Evolutionary conservation across 108 stramenopile genomes (phyloP).

Genomic region (Seminavis robusta): DNA sequence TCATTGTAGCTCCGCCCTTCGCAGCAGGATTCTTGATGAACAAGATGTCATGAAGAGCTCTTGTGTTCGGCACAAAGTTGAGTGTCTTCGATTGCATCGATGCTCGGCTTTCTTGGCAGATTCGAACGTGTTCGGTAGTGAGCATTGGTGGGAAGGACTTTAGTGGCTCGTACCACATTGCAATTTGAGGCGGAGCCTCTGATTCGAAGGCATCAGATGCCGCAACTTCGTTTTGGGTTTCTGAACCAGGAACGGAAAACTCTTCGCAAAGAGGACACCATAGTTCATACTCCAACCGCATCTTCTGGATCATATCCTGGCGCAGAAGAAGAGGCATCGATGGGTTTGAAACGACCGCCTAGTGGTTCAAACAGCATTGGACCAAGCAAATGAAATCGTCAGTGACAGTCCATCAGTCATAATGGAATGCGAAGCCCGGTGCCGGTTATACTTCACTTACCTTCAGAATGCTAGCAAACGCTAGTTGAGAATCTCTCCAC

Average conservation of each 20-base stretch:
- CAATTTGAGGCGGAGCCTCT: conserved; percentile 1
- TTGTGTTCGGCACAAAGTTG: conserved; percentile 62
- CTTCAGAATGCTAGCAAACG: conserved; percentile 69
- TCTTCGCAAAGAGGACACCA: conserved; percentile 84
- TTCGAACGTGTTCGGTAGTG: conserved; percentile 34
- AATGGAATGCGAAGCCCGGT: background rate
- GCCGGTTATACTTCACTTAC: conserved; percentile 29
- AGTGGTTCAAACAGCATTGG: no score
- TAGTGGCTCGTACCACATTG: conserved; percentile 48
- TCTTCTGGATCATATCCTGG: conserved; percentile 58
- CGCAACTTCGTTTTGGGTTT: background rate
- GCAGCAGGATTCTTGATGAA: conserved; percentile 13
- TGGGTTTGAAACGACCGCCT: conserved; percentile 52
- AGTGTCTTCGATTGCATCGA: conserved; percentile 66
- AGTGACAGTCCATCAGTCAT: background rate
- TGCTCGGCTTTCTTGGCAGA: conserved; percentile 42
- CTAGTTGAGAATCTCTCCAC: conserved; percentile 81
- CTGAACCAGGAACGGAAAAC: conserved; percentile 68
- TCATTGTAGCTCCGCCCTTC: conserved; percentile 23
- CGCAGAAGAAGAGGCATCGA: conserved; percentile 49
- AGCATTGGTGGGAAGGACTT: conserved; percentile 38
- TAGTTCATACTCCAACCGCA: conserved; percentile 70
- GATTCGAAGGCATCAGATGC: no score
- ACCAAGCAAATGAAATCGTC: conserved; percentile 1
- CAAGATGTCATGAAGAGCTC: conserved; percentile 29